These are phyloP conservation scores for Wallacemonas sp. DNA, from an alignment of 208 protist genomes.

Conservation along the genomic window DNA sequence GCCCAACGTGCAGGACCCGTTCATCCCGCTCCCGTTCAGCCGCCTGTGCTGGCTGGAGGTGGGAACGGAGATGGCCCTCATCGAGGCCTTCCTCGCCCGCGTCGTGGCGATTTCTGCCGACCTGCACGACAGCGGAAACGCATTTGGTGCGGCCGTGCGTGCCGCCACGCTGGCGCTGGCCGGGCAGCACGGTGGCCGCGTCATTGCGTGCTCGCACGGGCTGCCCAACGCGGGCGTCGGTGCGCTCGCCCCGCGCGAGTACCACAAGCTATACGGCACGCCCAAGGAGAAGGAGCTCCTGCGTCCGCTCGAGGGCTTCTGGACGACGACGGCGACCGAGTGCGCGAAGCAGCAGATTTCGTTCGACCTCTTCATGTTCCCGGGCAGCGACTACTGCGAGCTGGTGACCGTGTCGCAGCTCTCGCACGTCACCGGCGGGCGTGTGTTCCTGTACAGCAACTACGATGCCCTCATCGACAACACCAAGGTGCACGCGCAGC, in stretches of 20 bases:
- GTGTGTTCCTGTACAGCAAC: slow-evolving; percentile 71
- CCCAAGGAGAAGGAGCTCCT: slow-evolving; percentile 90
- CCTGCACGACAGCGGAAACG: slow-evolving; percentile 59
- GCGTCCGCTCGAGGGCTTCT: slow-evolving; percentile 81
- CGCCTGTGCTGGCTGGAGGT: slow-evolving; percentile 89
- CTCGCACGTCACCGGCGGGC: slow-evolving; percentile 79
- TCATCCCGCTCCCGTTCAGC: slow-evolving; percentile 91
- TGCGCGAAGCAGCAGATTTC: slow-evolving; percentile 85
- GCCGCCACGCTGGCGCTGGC: slow-evolving; percentile 79
- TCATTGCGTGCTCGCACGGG: slow-evolving; percentile 66
- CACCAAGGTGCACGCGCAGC: slow-evolving; percentile 58
- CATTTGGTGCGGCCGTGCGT: slow-evolving; percentile 79
- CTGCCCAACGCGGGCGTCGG: slow-evolving; percentile 71
- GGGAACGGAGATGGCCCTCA: slow-evolving; percentile 58
- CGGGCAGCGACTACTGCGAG: slow-evolving; percentile 70
- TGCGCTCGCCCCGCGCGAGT: slow-evolving; percentile 68
- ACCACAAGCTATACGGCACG: slow-evolving; percentile 83
- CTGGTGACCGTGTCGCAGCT: slow-evolving; percentile 86
- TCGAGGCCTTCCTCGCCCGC: slow-evolving; percentile 66
- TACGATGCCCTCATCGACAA: slow-evolving; percentile 73
- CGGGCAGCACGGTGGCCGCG: slow-evolving; percentile 71
- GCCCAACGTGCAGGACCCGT: slow-evolving; percentile 85
- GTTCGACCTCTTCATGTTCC: slow-evolving; percentile 91
- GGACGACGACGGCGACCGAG: slow-evolving; percentile 66
- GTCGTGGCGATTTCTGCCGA: slow-evolving; percentile 46